A percentile compares a stretch with the other conserved stretches of the same genome.
These are phyloP conservation scores for Kewa caespitosa DNA, from an alignment of 179 eudicot species.

Conservation along the genomic window DNA sequence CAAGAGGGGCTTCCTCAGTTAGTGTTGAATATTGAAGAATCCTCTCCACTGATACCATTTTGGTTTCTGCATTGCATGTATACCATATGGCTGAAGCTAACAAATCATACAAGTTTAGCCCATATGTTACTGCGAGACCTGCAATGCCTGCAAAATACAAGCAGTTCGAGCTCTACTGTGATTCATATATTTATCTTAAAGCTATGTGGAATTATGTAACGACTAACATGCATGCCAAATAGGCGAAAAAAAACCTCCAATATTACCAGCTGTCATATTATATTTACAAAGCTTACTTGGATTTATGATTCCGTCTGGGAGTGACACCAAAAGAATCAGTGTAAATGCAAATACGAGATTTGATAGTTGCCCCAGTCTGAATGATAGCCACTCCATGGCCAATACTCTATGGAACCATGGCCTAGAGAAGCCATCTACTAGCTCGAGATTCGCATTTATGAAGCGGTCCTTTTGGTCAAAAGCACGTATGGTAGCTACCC, in stretches of 20 bases:
- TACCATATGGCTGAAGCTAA: constrained; percentile 93
- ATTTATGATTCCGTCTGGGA: constrained; percentile 84
- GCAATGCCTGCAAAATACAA: constrained; percentile 75
- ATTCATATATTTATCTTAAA: no score
- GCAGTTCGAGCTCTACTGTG: not conserved
- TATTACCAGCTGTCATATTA: not conserved
- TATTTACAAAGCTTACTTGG: constrained; percentile 59
- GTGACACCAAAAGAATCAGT: constrained; percentile 73
- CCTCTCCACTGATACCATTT: constrained; percentile 94
- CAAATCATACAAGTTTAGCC: constrained; percentile 68
- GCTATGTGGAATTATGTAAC: no score
- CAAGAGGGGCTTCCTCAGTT: constrained; percentile 75
- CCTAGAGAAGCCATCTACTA: constrained; percentile 71
- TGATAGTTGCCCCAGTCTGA: constrained; percentile 81
- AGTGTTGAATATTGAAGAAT: constrained; percentile 82
- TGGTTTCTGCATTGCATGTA: constrained; percentile 83
- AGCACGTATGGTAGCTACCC: constrained; percentile 94
- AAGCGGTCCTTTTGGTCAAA: constrained; percentile 74
- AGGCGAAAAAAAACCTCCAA: no score
- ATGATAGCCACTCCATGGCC: constrained; percentile 97
- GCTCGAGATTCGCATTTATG: constrained; percentile 53
- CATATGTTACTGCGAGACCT: constrained; percentile 90
- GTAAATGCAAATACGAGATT: constrained; percentile 92
- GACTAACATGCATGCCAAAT: not conserved
- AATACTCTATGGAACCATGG: constrained; percentile 93